These are phyloP conservation scores for Lentinula boryana DNA, from an alignment of 768 basidiomycete genomes.

Conservation along the genomic window DNA sequence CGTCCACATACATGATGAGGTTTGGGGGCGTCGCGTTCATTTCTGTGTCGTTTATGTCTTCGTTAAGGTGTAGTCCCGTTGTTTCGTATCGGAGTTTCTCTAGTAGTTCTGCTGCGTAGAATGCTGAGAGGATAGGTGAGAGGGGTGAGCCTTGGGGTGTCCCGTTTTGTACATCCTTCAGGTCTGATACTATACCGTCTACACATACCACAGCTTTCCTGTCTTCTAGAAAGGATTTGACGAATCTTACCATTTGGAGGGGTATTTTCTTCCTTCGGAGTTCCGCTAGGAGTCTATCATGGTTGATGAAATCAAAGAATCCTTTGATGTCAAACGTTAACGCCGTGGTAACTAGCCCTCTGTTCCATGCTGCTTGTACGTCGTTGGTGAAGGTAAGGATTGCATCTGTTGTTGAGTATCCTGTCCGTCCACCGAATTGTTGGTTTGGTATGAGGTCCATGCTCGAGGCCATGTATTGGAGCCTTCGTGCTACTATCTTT, in stretches of 20 bases:
- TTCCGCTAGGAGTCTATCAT: slow-evolving; percentile 3
- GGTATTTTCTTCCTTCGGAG: slow-evolving; percentile 15
- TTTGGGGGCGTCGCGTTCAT: background rate
- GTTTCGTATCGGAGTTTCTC: slow-evolving; percentile 13
- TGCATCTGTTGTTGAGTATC: too few species aligned
- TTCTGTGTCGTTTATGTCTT: background rate
- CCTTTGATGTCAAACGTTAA: slow-evolving; percentile 4
- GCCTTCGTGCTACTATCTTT: slow-evolving; percentile 16
- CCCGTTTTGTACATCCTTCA: slow-evolving; percentile 1
- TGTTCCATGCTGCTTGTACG: too few species aligned
- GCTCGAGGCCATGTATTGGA: slow-evolving; percentile 16
- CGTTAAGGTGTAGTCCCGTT: background rate
- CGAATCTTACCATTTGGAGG: background rate
- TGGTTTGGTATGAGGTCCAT: slow-evolving; percentile 15
- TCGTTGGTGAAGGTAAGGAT: too few species aligned
- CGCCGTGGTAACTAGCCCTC: too few species aligned
- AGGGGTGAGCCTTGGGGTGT: slow-evolving; percentile 7
- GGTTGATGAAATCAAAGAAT: too few species aligned
- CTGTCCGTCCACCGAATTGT: too few species aligned
- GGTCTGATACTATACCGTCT: slow-evolving; percentile 10
- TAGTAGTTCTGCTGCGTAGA: slow-evolving; percentile 19
- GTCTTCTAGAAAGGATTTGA: slow-evolving; percentile 16
- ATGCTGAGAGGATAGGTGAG: slow-evolving; percentile 20
- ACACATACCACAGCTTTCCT: slow-evolving; percentile 15
- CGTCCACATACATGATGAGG: slow-evolving; percentile 24